A percentile compares a stretch with the other conserved stretches of the same genome.
phyloP scores from a whole-genome alignment of 768 basidiomycete genomes.

The Xerocomellus dryophilus region DNA sequence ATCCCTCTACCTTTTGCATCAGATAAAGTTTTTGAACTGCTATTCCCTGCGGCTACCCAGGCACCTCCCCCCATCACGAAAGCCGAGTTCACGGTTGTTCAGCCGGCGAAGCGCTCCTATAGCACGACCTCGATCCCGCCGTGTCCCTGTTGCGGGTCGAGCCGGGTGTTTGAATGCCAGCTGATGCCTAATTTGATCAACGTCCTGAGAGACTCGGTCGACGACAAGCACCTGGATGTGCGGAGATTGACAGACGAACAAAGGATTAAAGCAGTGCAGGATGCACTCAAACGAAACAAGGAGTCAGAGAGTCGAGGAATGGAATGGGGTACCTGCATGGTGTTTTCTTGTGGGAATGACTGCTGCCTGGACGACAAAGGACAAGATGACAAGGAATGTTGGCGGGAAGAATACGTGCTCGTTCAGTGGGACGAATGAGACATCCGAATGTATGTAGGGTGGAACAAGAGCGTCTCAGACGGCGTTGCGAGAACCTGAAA shows the following conservation, averaged over 20 bases:
- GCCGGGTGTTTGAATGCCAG: constrained; percentile 87
- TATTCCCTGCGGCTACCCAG: constrained; percentile 63
- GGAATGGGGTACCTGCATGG: constrained; percentile 93
- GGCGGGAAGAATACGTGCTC: constrained; percentile 74
- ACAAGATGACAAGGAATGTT: constrained; percentile 41
- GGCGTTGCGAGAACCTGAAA: neutral
- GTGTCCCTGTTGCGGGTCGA: constrained; percentile 66
- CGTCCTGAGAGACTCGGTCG: constrained; percentile 45
- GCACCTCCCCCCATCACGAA: constrained; percentile 54
- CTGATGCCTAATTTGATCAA: constrained; percentile 94
- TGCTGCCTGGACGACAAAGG: constrained; percentile 54
- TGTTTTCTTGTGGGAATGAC: constrained; percentile 84
- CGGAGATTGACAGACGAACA: constrained; percentile 61
- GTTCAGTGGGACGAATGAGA: constrained; percentile 71
- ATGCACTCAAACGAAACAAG: constrained; percentile 46
- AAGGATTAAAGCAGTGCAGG: constrained; percentile 58
- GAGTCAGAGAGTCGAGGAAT: constrained; percentile 57
- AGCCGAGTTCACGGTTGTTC: constrained; percentile 53
- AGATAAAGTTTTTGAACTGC: constrained; percentile 62
- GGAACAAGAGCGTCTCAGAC: constrained; percentile 4
- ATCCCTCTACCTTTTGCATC: constrained; percentile 83
- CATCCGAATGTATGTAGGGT: neutral
- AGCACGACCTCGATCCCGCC: constrained; percentile 49
- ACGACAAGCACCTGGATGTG: constrained; percentile 21
- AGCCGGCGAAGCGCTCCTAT: constrained; percentile 49